A percentile compares a stretch with the other conserved stretches of the same genome.
phyloP scores from a whole-genome alignment of 73 alveolate species.

The Paramecium primaurelia region DNA sequence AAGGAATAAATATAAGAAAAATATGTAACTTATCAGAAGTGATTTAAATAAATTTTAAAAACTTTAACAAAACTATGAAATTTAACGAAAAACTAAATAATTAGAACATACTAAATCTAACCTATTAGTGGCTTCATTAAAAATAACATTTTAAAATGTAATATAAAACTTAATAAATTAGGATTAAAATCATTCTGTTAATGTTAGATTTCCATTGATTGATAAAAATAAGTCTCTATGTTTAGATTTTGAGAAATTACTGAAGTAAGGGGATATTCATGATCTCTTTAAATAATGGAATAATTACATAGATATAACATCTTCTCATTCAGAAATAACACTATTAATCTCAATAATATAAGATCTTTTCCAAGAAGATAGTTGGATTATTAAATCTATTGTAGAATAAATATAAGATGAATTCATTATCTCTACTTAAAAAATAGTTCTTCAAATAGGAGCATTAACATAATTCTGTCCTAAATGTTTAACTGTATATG shows the following conservation, averaged over 20 bases:
- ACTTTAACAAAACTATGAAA: background rate
- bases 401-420: background rate
- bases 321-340: background rate
- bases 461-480: background rate
- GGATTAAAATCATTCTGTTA: background rate
- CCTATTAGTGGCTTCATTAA: background rate
- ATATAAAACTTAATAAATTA: background rate
- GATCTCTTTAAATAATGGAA: background rate
- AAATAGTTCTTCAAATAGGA: background rate
- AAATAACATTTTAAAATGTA: background rate
- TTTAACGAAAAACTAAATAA: background rate
- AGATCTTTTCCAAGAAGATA: background rate
- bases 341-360: background rate
- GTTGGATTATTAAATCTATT: background rate
- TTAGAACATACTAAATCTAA: background rate
- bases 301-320: background rate
- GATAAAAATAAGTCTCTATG: background rate
- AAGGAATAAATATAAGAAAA: background rate
- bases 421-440: background rate
- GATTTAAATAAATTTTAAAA: background rate
- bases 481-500: background rate
- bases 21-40: background rate
- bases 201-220: background rate
- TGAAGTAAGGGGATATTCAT: background rate
- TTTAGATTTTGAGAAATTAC: background rate